Conservation (phyloP, 2,329 filamentous ascomycete species). For the Onygenales sp. region DNA sequence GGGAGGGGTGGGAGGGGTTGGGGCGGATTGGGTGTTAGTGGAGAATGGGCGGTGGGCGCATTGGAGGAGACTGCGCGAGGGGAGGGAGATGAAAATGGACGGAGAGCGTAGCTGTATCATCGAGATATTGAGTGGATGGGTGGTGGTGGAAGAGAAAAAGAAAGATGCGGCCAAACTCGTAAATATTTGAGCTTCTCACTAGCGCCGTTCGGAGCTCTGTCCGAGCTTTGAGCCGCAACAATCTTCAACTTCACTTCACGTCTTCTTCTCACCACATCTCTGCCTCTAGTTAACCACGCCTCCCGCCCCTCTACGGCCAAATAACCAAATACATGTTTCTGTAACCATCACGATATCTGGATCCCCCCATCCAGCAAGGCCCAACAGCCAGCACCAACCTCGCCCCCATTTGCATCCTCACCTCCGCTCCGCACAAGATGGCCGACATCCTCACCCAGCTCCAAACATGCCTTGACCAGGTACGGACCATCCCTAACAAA, state of each 20-base stretch:
- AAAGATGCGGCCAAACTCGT: neutral
- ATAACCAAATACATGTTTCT: neutral
- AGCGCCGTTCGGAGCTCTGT: neutral
- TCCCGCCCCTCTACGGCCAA: neutral
- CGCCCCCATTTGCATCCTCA: neutral
- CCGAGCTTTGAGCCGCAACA: neutral
- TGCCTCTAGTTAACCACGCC: neutral
- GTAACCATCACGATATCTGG: neutral
- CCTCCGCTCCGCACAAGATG: conserved; percentile 17
- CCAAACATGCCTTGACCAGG: conserved; percentile 42
- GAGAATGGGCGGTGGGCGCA: neutral
- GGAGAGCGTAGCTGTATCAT: neutral
- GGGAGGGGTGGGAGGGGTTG: conserved; percentile 24
- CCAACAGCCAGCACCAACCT: neutral
- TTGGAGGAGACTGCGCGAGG: conserved; percentile 2
- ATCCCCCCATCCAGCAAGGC: neutral
- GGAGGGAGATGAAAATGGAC: neutral
- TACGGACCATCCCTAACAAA: conserved; percentile 12
- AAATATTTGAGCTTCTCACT: neutral
- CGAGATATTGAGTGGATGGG: neutral
- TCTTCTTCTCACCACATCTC: neutral
- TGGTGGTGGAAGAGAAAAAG: neutral
- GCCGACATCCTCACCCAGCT: conserved; percentile 42
- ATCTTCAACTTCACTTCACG: neutral
- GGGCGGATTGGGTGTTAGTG: conserved; percentile 8